Evolutionary conservation across 768 basidiomycete species (phyloP).

Genomic region (Suillus variegatus): DNA sequence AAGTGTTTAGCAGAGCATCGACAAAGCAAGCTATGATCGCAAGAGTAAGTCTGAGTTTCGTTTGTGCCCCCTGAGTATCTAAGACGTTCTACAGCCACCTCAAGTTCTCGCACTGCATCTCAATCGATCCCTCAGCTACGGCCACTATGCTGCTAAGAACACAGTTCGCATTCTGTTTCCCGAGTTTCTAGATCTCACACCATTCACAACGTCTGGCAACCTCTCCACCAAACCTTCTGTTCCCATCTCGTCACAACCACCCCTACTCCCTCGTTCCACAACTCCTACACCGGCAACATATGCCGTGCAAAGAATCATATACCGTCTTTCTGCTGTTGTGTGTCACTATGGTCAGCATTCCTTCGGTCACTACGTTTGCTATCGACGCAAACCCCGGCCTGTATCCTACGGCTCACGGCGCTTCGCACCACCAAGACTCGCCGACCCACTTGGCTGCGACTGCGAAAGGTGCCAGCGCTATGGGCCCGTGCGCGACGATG

Average conservation of each 20-base stretch:
- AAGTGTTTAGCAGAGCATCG: constrained; percentile 69
- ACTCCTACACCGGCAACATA: constrained; percentile 60
- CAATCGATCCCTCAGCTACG: constrained; percentile 87
- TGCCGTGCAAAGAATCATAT: constrained; percentile 64
- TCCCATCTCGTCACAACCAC: constrained; percentile 69
- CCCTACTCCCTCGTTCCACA: constrained; percentile 46
- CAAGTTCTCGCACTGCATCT: constrained; percentile 86
- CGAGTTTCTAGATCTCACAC: constrained; percentile 85
- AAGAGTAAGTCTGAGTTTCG: constrained; percentile 51
- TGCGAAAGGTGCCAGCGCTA: constrained; percentile 47
- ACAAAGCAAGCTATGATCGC: constrained; percentile 94
- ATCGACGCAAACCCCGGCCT: constrained; percentile 75
- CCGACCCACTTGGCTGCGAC: constrained; percentile 45
- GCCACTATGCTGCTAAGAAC: constrained; percentile 80
- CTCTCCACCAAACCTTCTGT: constrained; percentile 69
- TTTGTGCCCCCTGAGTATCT: constrained; percentile 14
- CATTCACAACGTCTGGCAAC: constrained; percentile 81
- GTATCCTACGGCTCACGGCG: constrained; percentile 39
- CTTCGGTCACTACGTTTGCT: constrained; percentile 94
- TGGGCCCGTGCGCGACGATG: constrained; percentile 62
- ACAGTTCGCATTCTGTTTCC: constrained; percentile 79
- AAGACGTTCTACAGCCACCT: constrained; percentile 61
- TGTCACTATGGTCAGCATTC: constrained; percentile 93
- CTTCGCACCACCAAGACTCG: constrained; percentile 38
- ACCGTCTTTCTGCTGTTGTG: constrained; percentile 83